Percentiles rank a stretch among this genome's conserved stretches.
phyloP scores from a whole-genome alignment of 257 asterid genomes.

The Asclepias syriaca region DNA sequence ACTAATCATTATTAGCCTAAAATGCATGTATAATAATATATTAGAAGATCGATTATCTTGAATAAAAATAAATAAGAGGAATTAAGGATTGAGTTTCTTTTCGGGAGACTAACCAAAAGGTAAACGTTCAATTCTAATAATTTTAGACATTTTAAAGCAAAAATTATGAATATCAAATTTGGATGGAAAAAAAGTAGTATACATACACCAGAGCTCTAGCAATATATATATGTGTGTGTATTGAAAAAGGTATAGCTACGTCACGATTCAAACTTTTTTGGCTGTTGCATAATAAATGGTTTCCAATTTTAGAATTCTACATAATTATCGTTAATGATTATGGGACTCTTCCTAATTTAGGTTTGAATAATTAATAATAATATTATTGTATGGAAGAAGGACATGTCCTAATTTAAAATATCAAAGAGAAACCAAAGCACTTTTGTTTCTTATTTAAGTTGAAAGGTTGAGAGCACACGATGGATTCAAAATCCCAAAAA shows the following conservation, averaged over 20 bases:
- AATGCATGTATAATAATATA: too few species aligned
- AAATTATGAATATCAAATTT: too few species aligned
- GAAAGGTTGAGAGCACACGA: neutral
- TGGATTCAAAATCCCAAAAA: neutral
- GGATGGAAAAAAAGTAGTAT: too few species aligned
- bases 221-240: too few species aligned
- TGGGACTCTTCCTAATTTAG: neutral
- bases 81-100: too few species aligned
- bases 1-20: too few species aligned
- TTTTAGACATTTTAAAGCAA: too few species aligned
- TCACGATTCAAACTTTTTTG: neutral
- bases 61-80: too few species aligned
- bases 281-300: neutral
- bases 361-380: neutral
- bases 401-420: neutral
- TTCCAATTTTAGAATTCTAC: slow-evolving; percentile 2
- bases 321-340: neutral
- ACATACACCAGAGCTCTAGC: too few species aligned
- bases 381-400: neutral
- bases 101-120: too few species aligned
- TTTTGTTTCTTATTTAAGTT: neutral
- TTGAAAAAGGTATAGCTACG: neutral
- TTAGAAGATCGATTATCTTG: too few species aligned
- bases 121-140: too few species aligned
- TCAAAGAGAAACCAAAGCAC: neutral